A percentile compares a stretch with the other conserved stretches of the same genome.
Conservation (phyloP, 768 basidiomycete genomes). For the Agrocybe chaxingu region DNA sequence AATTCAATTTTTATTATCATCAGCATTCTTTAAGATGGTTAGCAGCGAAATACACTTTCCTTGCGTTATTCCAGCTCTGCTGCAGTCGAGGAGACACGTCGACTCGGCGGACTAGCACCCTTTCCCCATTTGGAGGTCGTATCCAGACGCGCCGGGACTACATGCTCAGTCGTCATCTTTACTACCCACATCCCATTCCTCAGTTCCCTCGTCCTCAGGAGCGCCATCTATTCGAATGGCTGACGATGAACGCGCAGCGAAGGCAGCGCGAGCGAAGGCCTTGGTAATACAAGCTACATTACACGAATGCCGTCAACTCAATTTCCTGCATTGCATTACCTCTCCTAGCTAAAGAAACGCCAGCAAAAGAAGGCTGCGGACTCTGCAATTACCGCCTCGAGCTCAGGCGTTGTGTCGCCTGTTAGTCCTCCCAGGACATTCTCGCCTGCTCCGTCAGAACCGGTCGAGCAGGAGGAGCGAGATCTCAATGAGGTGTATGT, state of each 20-base stretch:
- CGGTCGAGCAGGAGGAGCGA: constrained; percentile 41
- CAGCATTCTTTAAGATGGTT: background rate
- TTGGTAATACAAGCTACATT: constrained; percentile 46
- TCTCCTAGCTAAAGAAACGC: constrained; percentile 70
- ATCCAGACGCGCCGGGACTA: no score
- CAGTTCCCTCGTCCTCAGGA: background rate
- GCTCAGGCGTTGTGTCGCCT: constrained; percentile 36
- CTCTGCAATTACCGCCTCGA: constrained; percentile 23
- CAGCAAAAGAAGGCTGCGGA: constrained; percentile 68
- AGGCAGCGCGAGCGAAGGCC: constrained; percentile 81
- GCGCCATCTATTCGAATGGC: constrained; percentile 35
- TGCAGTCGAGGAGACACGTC: background rate
- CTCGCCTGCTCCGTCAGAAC: constrained; percentile 49
- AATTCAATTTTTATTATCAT: constrained; percentile 31
- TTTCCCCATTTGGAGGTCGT: no score
- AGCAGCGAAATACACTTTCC: constrained; percentile 1
- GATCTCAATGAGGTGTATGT: constrained; percentile 69
- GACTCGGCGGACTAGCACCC: no score
- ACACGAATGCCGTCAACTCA: constrained; percentile 4
- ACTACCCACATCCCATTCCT: constrained; percentile 6
- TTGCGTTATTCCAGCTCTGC: constrained; percentile 1
- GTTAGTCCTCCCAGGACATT: constrained; percentile 37
- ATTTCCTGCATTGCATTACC: constrained; percentile 6
- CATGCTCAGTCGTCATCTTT: constrained; percentile 1
- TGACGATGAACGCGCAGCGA: constrained; percentile 77